These are phyloP conservation scores for Sequoia sempervirens DNA, from an alignment of 75 land plant genomes.

Conservation along the genomic window DNA sequence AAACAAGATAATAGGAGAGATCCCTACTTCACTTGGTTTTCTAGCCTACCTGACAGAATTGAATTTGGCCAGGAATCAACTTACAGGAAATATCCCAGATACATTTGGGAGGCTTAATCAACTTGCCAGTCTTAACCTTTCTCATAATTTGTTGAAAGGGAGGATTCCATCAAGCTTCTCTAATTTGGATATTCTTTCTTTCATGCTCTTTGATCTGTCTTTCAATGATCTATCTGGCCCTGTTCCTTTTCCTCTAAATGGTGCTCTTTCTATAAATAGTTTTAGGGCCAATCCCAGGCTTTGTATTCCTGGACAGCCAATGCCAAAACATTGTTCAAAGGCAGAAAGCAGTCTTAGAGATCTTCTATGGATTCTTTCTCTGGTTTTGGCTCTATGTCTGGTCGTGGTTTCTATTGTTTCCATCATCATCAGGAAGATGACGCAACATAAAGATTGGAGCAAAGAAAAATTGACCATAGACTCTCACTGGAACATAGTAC, in stretches of 20 bases:
- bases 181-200: slow-evolving; percentile 10
- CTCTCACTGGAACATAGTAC: slow-evolving; percentile 8
- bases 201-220: slow-evolving; percentile 22
- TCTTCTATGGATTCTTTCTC: slow-evolving; percentile 8
- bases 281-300: slow-evolving; percentile 21
- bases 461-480: background rate
- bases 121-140: slow-evolving; percentile 25
- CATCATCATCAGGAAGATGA: slow-evolving; percentile 5
- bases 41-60: slow-evolving; percentile 12
- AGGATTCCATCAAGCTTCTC: slow-evolving; percentile 19
- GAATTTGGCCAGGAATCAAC: slow-evolving; percentile 18
- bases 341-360: background rate
- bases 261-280: slow-evolving; percentile 9
- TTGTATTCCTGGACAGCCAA: slow-evolving; percentile 4
- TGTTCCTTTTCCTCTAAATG: slow-evolving; percentile 23
- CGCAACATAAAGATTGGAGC: background rate
- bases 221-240: slow-evolving; percentile 35
- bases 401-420: background rate
- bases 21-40: slow-evolving; percentile 17
- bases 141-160: slow-evolving; percentile 30
- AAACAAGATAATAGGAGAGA: slow-evolving; percentile 20
- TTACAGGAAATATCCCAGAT: slow-evolving; percentile 24
- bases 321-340: slow-evolving; percentile 1
- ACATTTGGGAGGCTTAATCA: slow-evolving; percentile 22
- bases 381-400: background rate